Evolutionary conservation across 345 rosid genomes (phyloP), one percentile per base, ranked within the genome.

Genomic region (Eucalyptus sp.): DNA sequence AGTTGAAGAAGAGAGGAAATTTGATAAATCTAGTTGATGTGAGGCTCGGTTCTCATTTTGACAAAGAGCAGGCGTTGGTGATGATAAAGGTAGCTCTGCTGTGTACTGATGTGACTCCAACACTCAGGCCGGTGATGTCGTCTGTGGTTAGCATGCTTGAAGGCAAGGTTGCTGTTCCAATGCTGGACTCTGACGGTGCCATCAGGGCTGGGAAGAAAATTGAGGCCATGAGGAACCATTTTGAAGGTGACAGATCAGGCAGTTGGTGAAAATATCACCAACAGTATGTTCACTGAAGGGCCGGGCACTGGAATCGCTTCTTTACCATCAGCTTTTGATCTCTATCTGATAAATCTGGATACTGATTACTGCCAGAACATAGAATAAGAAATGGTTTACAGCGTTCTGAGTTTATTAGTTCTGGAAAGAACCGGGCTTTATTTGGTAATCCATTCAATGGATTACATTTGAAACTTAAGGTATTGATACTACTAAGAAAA

Each of bases 221-320:
- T 79, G 90, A 89, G 50, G 91, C 86, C 51, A 92, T 92, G 93
- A 92, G 89, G 48, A 92, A 58, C 71, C 93, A 90, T 66, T 92
- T 91, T 50, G 88, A 86, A 4, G 44, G 83, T 60, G 51, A 84
- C 29, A 87, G 91, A 51, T 24, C 71, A 64, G 37, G 37, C 71
- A 64, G 10, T n/a, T 43, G 18, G 17, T 46, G 8, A 10, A 3
- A 31, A 11, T 41, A 37, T 54, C 79, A 84, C 89, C 44, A 11
- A 37, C 41, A 37, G 41, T 37, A 90, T 56, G 44, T 86, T 87
- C 37, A 87, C 56, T 27, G 89, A 90, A 12, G 92, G 91, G 44
- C 92, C 93, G 7, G 7, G 71, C 4, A 29, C 37, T n/a, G 18
- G 71, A 25, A 87, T 90, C 13, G 48, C 89, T 85, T 90, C 92